A percentile compares a stretch with the other conserved stretches of the same genome.
Conservation (phyloP, 2,329 filamentous ascomycete genomes). For the Thermomyces lanuginosus region DNA sequence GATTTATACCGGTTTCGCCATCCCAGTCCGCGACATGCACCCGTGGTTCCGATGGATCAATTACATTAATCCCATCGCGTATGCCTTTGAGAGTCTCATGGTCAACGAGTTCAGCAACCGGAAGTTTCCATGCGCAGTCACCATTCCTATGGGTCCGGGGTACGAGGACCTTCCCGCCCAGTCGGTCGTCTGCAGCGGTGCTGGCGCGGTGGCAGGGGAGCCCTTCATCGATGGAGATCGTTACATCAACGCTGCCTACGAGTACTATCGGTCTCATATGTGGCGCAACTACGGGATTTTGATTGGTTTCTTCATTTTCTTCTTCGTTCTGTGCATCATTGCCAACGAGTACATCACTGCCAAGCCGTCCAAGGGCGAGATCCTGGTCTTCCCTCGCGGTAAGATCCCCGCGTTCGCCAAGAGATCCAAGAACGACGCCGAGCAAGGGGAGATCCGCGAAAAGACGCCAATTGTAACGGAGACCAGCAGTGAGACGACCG, state of each 20-base stretch:
- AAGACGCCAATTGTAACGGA: constrained; percentile 17
- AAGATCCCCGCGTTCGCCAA: constrained; percentile 30
- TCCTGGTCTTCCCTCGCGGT: constrained; percentile 58
- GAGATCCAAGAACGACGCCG: constrained; percentile 9
- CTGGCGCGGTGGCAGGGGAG: constrained; percentile 42
- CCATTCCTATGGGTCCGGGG: constrained; percentile 11
- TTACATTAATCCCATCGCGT: constrained; percentile 63
- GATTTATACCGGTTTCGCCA: constrained; percentile 36
- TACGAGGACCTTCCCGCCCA: constrained; percentile 19
- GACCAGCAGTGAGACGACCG: constrained; percentile 9
- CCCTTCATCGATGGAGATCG: constrained; percentile 39
- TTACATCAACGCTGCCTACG: constrained; percentile 40
- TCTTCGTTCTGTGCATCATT: constrained; percentile 46
- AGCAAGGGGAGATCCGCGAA: constrained; percentile 9
- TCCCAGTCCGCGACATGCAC: constrained; percentile 45
- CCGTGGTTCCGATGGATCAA: constrained; percentile 72
- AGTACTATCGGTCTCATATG: constrained; percentile 42
- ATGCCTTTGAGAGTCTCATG: constrained; percentile 67
- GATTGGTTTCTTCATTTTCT: constrained; percentile 45
- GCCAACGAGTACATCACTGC: constrained; percentile 46
- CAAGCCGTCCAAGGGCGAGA: constrained; percentile 60
- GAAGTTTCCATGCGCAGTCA: constrained; percentile 35
- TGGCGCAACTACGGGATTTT: constrained; percentile 61
- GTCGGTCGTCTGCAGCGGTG: constrained; percentile 40
- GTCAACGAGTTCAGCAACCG: constrained; percentile 64